phyloP scores from a whole-genome alignment of 2,329 filamentous ascomycete species.

The Neofusicoccum ribis region DNA sequence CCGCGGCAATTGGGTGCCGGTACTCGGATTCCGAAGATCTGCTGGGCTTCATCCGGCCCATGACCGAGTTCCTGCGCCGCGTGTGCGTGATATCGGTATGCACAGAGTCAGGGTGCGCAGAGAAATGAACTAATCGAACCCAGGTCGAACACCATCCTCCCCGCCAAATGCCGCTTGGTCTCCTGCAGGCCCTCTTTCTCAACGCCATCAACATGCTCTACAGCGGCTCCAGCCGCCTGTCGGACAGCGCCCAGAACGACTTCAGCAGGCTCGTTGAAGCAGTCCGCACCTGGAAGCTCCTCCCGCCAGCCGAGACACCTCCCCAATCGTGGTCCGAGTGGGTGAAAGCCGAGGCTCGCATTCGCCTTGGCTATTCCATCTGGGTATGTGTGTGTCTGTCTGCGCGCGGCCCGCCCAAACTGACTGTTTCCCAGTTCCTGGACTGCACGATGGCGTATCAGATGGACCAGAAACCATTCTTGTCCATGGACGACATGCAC shows the following conservation, averaged over 20 bases:
- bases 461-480: slow-evolving; percentile 15
- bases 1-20: not conserved
- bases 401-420: not conserved
- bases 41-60: not conserved
- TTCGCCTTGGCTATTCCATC: not conserved
- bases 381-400: not conserved
- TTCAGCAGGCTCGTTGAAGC: slow-evolving; percentile 2
- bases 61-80: slow-evolving; percentile 15
- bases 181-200: not conserved
- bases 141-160: slow-evolving; percentile 10
- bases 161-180: slow-evolving; percentile 5
- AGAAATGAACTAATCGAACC: not conserved
- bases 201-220: slow-evolving; percentile 11
- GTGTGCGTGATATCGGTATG: slow-evolving; percentile 7
- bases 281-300: slow-evolving; percentile 4
- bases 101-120: not conserved
- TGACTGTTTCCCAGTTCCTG: not conserved
- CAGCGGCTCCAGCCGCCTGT: not conserved
- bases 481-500: slow-evolving; percentile 14
- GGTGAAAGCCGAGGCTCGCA: slow-evolving; percentile 1
- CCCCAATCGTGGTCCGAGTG: slow-evolving; percentile 14
- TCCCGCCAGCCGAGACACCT: not conserved
- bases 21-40: slow-evolving; percentile 11
- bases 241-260: not conserved
- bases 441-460: slow-evolving; percentile 17